Conservation (phyloP, 176 grass and related monocot species). For the Tuctoria greenei region DNA sequence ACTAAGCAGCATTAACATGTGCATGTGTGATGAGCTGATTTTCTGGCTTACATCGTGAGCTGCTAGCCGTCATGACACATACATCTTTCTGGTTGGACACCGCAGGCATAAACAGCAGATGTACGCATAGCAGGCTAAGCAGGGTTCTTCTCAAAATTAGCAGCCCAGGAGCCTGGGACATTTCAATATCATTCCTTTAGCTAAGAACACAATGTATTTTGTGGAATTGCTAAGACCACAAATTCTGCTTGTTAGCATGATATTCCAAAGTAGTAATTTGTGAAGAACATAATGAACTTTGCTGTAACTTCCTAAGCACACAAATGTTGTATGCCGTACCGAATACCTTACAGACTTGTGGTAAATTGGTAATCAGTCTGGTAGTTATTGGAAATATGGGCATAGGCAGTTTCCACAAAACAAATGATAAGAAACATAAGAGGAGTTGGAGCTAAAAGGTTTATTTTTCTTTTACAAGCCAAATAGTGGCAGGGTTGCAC, state of each 20-base stretch:
- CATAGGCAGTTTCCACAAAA: not conserved
- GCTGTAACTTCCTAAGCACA: not conserved
- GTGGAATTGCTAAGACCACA: not conserved
- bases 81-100: too few species aligned
- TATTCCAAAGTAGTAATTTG: slow-evolving; percentile 1
- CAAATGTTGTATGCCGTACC: not conserved
- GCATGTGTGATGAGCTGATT: too few species aligned
- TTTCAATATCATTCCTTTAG: slow-evolving; percentile 8
- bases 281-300: not conserved
- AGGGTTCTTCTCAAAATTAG: slow-evolving; percentile 12
- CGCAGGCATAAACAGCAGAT: too few species aligned
- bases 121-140: too few species aligned
- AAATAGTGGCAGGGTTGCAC: not conserved
- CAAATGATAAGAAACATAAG: not conserved
- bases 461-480: not conserved
- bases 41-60: too few species aligned
- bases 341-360: not conserved
- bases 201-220: not conserved
- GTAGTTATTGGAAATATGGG: not conserved
- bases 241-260: not conserved
- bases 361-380: too few species aligned
- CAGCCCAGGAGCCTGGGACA: not conserved
- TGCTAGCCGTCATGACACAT: too few species aligned
- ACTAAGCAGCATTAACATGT: too few species aligned
- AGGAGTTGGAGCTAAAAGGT: not conserved